Conservation (phyloP, 169 alveolate species). For the Plasmodium gaboni region DNA sequence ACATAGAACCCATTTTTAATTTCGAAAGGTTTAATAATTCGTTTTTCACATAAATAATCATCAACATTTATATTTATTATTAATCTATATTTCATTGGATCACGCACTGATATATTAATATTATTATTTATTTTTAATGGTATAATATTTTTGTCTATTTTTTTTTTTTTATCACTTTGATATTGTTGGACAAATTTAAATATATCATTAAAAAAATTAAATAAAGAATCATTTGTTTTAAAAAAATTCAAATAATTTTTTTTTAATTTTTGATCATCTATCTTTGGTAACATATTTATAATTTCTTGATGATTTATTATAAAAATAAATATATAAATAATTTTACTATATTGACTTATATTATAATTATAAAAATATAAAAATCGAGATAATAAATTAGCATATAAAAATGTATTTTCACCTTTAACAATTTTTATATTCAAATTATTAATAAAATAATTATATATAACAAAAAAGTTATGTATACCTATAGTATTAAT, state of each 20-base stretch:
- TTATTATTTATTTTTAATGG: constrained; percentile 51
- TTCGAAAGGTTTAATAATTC: constrained; percentile 38
- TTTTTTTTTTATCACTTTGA: constrained; percentile 68
- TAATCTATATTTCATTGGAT: constrained; percentile 37
- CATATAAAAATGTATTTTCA: constrained; percentile 73
- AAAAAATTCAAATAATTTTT: constrained; percentile 74
- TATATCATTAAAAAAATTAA: constrained; percentile 72
- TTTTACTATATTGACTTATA: constrained; percentile 76
- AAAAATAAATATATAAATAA: constrained; percentile 72
- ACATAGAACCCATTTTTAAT: constrained; percentile 36
- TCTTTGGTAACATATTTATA: constrained; percentile 46
- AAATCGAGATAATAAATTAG: constrained; percentile 43
- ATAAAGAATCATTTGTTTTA: constrained; percentile 74
- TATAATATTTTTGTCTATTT: constrained; percentile 35
- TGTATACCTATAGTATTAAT: constrained; percentile 65
- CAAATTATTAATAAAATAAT: constrained; percentile 67
- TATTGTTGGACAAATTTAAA: constrained; percentile 74
- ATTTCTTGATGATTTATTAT: constrained; percentile 73
- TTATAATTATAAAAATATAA: constrained; percentile 71
- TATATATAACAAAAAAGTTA: constrained; percentile 68
- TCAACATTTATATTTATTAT: constrained; percentile 59
- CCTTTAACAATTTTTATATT: constrained; percentile 65
- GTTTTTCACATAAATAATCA: constrained; percentile 72
- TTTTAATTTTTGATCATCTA: constrained; percentile 75
- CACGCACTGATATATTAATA: constrained; percentile 14